phyloP scores from a whole-genome alignment of 495 filamentous ascomycete genomes.

The Podospora pseudopauciseta region DNA sequence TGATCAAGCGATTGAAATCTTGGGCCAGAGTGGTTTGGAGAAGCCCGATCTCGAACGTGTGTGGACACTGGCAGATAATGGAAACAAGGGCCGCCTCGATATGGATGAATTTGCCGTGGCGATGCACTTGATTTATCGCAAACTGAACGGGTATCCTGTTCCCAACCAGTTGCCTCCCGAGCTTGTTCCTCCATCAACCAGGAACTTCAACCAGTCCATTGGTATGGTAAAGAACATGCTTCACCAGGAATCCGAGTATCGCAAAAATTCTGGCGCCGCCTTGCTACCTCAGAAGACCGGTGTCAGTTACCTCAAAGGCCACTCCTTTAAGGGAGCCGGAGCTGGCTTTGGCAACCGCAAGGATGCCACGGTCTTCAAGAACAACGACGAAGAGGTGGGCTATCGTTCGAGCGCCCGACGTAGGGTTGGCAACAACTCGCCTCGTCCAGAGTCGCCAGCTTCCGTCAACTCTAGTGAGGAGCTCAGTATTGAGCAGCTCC shows the following conservation, averaged over 20 bases:
- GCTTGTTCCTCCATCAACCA: conserved; percentile 92
- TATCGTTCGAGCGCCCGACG: conserved; percentile 94
- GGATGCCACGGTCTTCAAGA: conserved; percentile 94
- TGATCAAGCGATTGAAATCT: conserved; percentile 93
- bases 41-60: conserved; percentile 85
- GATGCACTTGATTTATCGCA: conserved; percentile 98
- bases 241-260: conserved; percentile 80
- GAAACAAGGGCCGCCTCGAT: conserved; percentile 89
- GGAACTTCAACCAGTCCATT: conserved; percentile 87
- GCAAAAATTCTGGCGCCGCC: conserved; percentile 79
- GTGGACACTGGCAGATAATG: conserved; percentile 92
- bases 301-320: conserved; percentile 92
- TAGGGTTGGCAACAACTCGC: conserved; percentile 72
- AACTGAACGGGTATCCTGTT: conserved; percentile 90
- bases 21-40: conserved; percentile 91
- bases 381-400: conserved; percentile 84
- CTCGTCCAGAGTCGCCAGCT: conserved; percentile 67
- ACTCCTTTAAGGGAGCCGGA: conserved; percentile 70
- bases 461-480: conserved; percentile 74
- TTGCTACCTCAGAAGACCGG: conserved; percentile 94
- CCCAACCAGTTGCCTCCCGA: conserved; percentile 90
- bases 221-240: conserved; percentile 89
- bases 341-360: conserved; percentile 58
- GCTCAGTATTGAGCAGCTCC: conserved; percentile 77
- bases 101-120: conserved; percentile 98